A percentile compares a stretch with the other conserved stretches of the same genome.
Conservation (phyloP, 305 asterid genomes). For the Striga hermonthica region DNA sequence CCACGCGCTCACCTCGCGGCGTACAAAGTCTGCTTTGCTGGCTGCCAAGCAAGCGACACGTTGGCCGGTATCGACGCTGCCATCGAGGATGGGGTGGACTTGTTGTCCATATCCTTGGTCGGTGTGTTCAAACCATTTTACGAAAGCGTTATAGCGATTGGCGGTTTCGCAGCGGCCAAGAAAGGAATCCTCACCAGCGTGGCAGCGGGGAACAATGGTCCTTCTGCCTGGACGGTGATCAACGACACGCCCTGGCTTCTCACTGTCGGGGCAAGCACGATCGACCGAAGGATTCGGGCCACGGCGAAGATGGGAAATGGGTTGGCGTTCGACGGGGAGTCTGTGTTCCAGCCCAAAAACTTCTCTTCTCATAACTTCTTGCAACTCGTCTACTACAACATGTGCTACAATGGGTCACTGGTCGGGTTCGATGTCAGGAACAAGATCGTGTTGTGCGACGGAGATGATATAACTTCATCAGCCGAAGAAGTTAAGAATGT, state of each 20-base stretch:
- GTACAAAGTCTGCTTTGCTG: conserved; percentile 35
- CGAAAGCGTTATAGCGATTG: conserved; percentile 21
- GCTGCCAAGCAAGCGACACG: conserved; percentile 26
- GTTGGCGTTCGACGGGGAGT: conserved; percentile 29
- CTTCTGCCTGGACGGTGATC: neutral
- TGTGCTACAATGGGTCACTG: conserved; percentile 33
- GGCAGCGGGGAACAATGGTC: conserved; percentile 34
- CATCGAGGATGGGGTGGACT: conserved; percentile 38
- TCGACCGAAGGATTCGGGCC: conserved; percentile 29
- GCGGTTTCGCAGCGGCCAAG: conserved; percentile 32
- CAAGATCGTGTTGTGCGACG: conserved; percentile 41
- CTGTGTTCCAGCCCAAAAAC: conserved; percentile 22
- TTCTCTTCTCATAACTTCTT: conserved; percentile 2
- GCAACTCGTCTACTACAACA: conserved; percentile 21
- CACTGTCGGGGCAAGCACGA: conserved; percentile 41
- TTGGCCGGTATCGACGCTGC: conserved; percentile 39
- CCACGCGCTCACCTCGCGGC: conserved; percentile 49
- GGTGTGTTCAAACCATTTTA: neutral
- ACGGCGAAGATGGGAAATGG: conserved; percentile 29
- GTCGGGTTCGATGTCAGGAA: conserved; percentile 31
- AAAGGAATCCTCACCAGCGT: conserved; percentile 34
- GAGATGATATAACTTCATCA: conserved; percentile 14
- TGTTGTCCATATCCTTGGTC: conserved; percentile 34
- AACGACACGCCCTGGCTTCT: conserved; percentile 43
- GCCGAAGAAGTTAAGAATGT: conserved; percentile 38